phyloP scores from a whole-genome alignment of 1,139 yeast genomes.

The Casaregolazyma lundiana region DNA sequence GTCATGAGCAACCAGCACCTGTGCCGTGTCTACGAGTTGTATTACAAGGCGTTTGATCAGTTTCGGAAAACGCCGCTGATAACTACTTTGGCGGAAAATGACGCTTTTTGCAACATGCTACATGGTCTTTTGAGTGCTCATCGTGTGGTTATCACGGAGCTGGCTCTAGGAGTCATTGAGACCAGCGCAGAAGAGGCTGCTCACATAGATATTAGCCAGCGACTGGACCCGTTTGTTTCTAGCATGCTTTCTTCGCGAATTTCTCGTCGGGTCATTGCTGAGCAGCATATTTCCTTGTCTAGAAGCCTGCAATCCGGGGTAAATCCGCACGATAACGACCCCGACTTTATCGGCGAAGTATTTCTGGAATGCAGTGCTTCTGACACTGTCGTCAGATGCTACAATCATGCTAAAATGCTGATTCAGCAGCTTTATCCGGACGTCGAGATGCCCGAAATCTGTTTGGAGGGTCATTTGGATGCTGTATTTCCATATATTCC shows the following conservation, averaged over 20 bases:
- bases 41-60: constrained; percentile 79
- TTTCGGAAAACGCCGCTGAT: constrained; percentile 71
- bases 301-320: constrained; percentile 46
- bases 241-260: constrained; percentile 78
- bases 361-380: constrained; percentile 72
- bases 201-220: constrained; percentile 51
- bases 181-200: constrained; percentile 61
- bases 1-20: constrained; percentile 82
- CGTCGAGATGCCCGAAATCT: constrained; percentile 62
- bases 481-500: constrained; percentile 76
- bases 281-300: constrained; percentile 79
- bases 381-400: constrained; percentile 59
- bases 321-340: constrained; percentile 37
- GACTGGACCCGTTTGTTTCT: constrained; percentile 69
- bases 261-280: constrained; percentile 83
- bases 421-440: constrained; percentile 44
- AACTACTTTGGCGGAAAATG: constrained; percentile 66
- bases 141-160: constrained; percentile 72
- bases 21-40: constrained; percentile 82
- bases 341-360: constrained; percentile 80
- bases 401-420: constrained; percentile 44
- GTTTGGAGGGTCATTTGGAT: constrained; percentile 53
- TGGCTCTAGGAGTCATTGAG: constrained; percentile 91
- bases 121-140: constrained; percentile 66
- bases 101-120: constrained; percentile 60